Evolutionary conservation across 2,329 filamentous ascomycete species (phyloP), one percentile per base, ranked within the genome.

Genomic region (Uncinocarpus reesii): DNA sequence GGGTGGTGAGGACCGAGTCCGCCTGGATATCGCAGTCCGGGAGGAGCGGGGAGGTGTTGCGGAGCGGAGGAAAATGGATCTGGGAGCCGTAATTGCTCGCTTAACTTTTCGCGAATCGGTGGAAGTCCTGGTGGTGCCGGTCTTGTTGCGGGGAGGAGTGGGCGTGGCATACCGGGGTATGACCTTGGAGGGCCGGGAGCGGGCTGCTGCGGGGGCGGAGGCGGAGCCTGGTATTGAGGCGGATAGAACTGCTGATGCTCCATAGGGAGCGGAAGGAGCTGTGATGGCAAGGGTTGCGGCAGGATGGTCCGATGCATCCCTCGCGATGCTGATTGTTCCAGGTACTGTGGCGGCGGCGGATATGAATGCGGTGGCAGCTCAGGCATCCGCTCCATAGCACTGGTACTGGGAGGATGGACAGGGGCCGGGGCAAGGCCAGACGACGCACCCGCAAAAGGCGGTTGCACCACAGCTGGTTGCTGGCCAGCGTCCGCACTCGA

Each of bases 321-420:
- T 11, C 48, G 54, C 28, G 42, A 56, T 63, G 56, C 52, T 74
- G 55, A 42, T 72, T 62, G 42, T 69, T 66, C 43, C 74, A 64
- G 55, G 74, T 62, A 65, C 40, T 34, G 38, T 20, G 49, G 36
- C n/a, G 40, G 49, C 15, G 8, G 5, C 16, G 15, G 18, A 23
- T 42, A 43, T 23, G 32, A 23, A 11, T 53, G 49, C 40, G 47
- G 42, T 15, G 42, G 47, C 16, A 46, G 45, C 13, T 47, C 50
- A 43, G 53, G 61, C 58, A 13, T 56, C 28, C 28, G 48, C 15
- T 50, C 40, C 7, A 47, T 18, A 16, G 36, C 42, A 8, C n/a
- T n/a, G n/a, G 34, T 28, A 13, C 48, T 29, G 11, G 47, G 32
- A 21, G 31, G 24, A 10, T 42, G 42, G 5, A 18, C 36, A 46